Base-by-base conservation (phyloP, 2,329 filamentous ascomycete genomes). In the Aurifilum marmelostoma region DNA sequence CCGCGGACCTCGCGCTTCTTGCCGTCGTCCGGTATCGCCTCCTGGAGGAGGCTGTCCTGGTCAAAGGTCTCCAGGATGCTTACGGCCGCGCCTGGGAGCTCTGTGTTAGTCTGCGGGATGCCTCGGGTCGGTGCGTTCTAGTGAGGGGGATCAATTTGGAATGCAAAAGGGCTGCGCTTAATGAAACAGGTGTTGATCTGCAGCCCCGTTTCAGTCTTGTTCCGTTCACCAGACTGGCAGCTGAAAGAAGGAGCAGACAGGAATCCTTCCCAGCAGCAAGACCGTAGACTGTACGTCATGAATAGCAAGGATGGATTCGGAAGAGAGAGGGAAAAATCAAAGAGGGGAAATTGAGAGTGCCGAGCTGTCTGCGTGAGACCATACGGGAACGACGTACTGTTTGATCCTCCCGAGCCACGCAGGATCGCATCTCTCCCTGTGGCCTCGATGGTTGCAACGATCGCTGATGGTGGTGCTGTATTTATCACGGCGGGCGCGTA, bases 391-490 rank as follows among this genome's bases (percentile, higher is more conserved):
- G 69, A 87, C 89, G 76, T 84, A 94, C 93, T 93, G 81, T 97
- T 91, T 77, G 93, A 91, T 74, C 86, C 87, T 72, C 96, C 96
- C 70, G 92, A 94, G 67, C 96, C 96, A 74, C 96, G 91, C 69
- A 99, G 83, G 76, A 99, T 97, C 60, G 95, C 95, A 87, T 98
- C 95, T 76, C 94, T 89, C 65, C 96, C 96, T 12, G 94, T 97
- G 59, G 87, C 85, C 82, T 97, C 92, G 72, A 98, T 97, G 9
- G 95, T 92, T 72, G 90, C 85, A 39, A 97, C 94, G 73, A 98
- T 97, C 60, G 91, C 88, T 66, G 94, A 97, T 21, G 96, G 96
- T 27, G 96, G 89, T 73, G 93, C 92, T 87, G 21, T 47, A 75
- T 63, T 47, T 39, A 12, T 39, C 11, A 41, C 52, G 71, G 27